These are phyloP conservation scores for Wickerhamomyces sp. DNA, from an alignment of 1,139 yeast genomes.

Conservation along the genomic window DNA sequence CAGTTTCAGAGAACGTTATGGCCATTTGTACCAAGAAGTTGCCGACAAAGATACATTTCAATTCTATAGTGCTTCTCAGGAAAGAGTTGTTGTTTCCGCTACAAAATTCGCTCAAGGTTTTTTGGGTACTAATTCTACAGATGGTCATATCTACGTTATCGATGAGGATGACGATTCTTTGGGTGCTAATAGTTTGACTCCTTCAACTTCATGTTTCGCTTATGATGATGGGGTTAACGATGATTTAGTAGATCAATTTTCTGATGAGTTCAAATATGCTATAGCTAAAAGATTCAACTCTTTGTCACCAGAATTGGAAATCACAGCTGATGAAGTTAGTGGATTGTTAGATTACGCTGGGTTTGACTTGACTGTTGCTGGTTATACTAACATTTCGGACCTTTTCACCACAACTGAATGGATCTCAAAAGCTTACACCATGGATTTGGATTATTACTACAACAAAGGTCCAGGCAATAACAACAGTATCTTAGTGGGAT, in stretches of 20 bases:
- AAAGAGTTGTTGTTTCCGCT: slow-evolving; percentile 19
- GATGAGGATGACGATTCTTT: slow-evolving; percentile 24
- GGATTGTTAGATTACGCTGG: slow-evolving; percentile 43
- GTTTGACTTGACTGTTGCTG: slow-evolving; percentile 46
- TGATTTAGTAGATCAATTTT: slow-evolving; percentile 13
- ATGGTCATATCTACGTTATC: neutral
- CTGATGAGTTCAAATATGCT: slow-evolving; percentile 17
- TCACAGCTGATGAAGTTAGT: slow-evolving; percentile 35
- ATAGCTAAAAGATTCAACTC: slow-evolving; percentile 25
- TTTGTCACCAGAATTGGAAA: slow-evolving; percentile 33
- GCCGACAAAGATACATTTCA: slow-evolving; percentile 4
- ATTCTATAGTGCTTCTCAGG: slow-evolving; percentile 15
- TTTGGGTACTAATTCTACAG: slow-evolving; percentile 6
- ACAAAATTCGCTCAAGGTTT: slow-evolving; percentile 17
- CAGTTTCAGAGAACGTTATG: slow-evolving; percentile 13
- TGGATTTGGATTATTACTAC: slow-evolving; percentile 43
- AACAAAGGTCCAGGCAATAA: slow-evolving; percentile 47
- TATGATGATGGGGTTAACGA: slow-evolving; percentile 19
- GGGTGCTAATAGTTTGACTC: slow-evolving; percentile 35
- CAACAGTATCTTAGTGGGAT: slow-evolving; percentile 38
- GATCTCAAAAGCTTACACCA: slow-evolving; percentile 37
- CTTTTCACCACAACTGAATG: slow-evolving; percentile 49
- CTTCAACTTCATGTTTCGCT: slow-evolving; percentile 22
- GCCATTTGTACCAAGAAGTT: slow-evolving; percentile 6
- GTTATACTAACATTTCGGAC: slow-evolving; percentile 43